These are phyloP conservation scores for Mortierella claussenii DNA, from an alignment of 192 early-diverging fungal genomes.

Conservation along the genomic window DNA sequence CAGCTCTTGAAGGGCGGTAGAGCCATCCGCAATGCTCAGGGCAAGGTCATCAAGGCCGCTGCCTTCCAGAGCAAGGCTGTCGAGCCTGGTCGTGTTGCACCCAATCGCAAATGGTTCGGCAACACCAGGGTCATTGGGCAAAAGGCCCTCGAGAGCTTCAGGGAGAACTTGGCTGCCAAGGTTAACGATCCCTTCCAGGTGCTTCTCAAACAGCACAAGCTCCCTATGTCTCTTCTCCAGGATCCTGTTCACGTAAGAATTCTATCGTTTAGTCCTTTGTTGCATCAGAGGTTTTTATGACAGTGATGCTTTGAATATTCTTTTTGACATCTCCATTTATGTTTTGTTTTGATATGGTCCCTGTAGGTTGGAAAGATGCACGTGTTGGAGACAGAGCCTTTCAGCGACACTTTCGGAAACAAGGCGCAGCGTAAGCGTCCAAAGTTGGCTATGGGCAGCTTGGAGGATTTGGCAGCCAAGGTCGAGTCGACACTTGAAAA, in stretches of 20 bases:
- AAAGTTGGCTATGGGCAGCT: conserved; percentile 76
- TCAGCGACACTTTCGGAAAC: conserved; percentile 92
- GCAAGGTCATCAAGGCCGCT: conserved; percentile 93
- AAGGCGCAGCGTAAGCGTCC: conserved; percentile 96
- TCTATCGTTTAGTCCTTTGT: neutral
- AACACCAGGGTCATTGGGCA: conserved; percentile 98
- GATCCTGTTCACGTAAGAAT: conserved; percentile 78
- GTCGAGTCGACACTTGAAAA: conserved; percentile 73
- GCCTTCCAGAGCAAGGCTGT: conserved; percentile 86
- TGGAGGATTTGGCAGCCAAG: conserved; percentile 83
- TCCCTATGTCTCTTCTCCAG: conserved; percentile 93
- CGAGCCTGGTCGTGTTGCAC: conserved; percentile 84
- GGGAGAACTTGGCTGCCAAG: conserved; percentile 87
- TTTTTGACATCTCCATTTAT: neutral
- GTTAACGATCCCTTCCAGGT: conserved; percentile 97
- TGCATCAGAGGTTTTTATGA: neutral
- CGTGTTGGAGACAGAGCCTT: conserved; percentile 95
- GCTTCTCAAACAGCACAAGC: conserved; percentile 91
- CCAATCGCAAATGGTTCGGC: conserved; percentile 97
- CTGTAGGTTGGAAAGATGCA: conserved; percentile 73
- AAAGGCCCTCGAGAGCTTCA: conserved; percentile 92
- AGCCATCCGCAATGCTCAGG: conserved; percentile 83
- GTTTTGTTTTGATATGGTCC: neutral
- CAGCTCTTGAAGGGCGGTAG: conserved; percentile 95
- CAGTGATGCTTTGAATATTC: neutral